Conservation (phyloP, 257 asterid species). For the Leptodermis oblonga region DNA sequence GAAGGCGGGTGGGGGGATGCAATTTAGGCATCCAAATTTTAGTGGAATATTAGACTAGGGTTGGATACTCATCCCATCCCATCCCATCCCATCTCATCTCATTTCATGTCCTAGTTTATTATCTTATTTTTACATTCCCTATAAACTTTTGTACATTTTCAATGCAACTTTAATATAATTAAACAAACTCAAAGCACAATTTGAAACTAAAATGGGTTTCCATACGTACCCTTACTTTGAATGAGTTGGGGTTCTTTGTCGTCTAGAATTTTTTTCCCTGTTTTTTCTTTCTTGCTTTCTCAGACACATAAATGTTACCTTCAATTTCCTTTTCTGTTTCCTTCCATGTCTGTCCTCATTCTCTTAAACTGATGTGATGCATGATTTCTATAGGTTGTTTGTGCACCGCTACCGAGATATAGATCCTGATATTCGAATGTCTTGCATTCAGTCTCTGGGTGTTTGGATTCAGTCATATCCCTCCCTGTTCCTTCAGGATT, state of each 20-base stretch:
- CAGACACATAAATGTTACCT: neutral
- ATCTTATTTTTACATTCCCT: no score
- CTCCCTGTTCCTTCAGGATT: conserved; percentile 92
- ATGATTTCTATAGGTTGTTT: conserved; percentile 58
- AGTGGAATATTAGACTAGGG: neutral
- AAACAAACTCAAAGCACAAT: no score
- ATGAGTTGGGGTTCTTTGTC: neutral
- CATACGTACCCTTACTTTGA: no score
- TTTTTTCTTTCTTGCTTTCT: neutral
- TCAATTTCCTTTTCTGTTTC: neutral
- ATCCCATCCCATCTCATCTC: no score
- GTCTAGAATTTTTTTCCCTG: neutral
- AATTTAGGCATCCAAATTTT: no score
- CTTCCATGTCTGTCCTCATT: conserved; percentile 7
- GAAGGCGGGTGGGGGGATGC: no score
- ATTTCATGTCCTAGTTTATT: no score
- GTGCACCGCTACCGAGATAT: conserved; percentile 97
- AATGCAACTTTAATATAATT: no score
- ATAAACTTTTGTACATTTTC: no score
- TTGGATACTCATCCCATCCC: no score
- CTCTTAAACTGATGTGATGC: neutral
- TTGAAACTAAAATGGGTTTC: no score
- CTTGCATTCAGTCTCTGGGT: conserved; percentile 95
- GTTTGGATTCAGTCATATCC: conserved; percentile 94
- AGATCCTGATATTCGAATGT: conserved; percentile 86